A percentile compares a stretch with the other conserved stretches of the same genome.
Evolutionary conservation across 371 early-diverging fungal species (phyloP).

Genomic region (Chytridium lagenaria): DNA sequence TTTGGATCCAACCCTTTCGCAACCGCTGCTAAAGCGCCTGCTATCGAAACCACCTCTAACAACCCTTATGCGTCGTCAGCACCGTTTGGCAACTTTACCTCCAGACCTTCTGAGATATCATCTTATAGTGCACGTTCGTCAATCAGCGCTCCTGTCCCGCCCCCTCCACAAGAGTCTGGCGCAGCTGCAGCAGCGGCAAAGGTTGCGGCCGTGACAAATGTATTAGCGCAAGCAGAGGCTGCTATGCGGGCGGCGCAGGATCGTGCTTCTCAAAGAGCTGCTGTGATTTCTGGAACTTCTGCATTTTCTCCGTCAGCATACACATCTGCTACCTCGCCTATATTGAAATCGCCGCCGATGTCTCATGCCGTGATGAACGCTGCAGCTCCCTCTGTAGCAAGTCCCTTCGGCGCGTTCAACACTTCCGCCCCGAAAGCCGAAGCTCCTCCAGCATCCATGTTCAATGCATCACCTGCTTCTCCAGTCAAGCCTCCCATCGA

Average conservation of each 20-base stretch:
- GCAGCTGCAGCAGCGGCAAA: constrained; percentile 10
- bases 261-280: constrained; percentile 40
- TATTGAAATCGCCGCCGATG: background rate
- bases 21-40: background rate
- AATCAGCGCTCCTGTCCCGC: too few relatives aligned
- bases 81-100: too few relatives aligned
- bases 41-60: background rate
- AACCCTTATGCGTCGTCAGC: constrained; percentile 8
- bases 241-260: constrained; percentile 51
- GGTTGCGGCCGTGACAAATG: constrained; percentile 39
- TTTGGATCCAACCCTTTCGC: background rate
- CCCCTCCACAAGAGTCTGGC: constrained; percentile 14
- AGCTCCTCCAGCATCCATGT: background rate
- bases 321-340: constrained; percentile 15
- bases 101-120: too few relatives aligned
- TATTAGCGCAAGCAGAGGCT: constrained; percentile 51
- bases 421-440: background rate
- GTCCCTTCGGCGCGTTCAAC: constrained; percentile 22
- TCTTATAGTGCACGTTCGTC: too few relatives aligned
- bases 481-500: constrained; percentile 9
- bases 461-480: background rate
- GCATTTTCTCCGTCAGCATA: constrained; percentile 22
- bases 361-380: constrained; percentile 5
- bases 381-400: constrained; percentile 16
- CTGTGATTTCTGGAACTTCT: constrained; percentile 11